phyloP scores from a whole-genome alignment of 345 rosid species.

The Populus ilicifolia region DNA sequence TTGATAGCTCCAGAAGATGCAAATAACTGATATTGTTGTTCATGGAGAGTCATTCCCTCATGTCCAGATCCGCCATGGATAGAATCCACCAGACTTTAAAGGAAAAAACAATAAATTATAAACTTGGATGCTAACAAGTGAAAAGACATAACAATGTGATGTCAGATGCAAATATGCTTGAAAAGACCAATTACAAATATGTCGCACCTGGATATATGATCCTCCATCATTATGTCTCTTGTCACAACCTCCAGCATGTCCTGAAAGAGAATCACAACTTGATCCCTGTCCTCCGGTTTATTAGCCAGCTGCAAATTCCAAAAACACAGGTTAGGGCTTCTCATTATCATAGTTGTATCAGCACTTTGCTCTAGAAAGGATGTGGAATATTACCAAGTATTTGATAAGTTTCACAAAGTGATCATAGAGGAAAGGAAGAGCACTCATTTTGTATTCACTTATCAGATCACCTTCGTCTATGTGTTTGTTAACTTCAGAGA shows the following conservation, averaged over 20 bases:
- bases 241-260: constrained; percentile 97
- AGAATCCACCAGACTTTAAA: constrained; percentile 64
- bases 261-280: constrained; percentile 89
- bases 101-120: constrained; percentile 15
- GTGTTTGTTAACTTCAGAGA: constrained; percentile 55
- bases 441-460: constrained; percentile 69
- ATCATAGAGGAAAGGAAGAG: constrained; percentile 80
- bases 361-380: not conserved
- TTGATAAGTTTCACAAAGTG: constrained; percentile 82
- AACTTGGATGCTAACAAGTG: not conserved
- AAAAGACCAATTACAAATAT: not conserved
- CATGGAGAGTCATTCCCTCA: constrained; percentile 58
- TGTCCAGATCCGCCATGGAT: constrained; percentile 64
- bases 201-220: constrained; percentile 51
- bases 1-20: constrained; percentile 89
- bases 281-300: constrained; percentile 70
- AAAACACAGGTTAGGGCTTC: constrained; percentile 14
- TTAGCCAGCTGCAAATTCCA: constrained; percentile 55
- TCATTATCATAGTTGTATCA: not conserved
- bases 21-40: constrained; percentile 65
- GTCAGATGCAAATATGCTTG: not conserved
- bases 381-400: constrained; percentile 59
- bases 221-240: constrained; percentile 86
- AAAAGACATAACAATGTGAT: not conserved
- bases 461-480: constrained; percentile 38